Evolutionary conservation across 2,329 filamentous ascomycete genomes (phyloP).

Genomic region (Phoma sp.): DNA sequence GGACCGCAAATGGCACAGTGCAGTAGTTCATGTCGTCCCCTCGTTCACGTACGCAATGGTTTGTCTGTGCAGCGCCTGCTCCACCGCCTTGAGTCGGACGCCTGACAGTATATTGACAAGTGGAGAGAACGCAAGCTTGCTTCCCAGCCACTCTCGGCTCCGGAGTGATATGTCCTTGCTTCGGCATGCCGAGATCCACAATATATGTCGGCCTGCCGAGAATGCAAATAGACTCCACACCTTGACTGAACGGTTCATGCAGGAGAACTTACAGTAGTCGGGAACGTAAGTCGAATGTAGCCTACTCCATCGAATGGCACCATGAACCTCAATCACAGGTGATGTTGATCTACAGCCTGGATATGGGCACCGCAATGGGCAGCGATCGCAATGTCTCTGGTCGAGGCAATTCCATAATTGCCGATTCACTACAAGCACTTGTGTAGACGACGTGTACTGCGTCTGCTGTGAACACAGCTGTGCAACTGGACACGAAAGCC

Average conservation of each 20-base stretch:
- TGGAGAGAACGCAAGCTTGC: conserved; percentile 1
- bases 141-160: neutral
- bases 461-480: neutral
- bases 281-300: no score
- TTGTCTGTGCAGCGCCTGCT: conserved; percentile 1
- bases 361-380: no score
- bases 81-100: conserved; percentile 2
- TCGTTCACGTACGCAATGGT: neutral
- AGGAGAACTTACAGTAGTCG: no score
- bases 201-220: neutral
- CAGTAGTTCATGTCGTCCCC: conserved; percentile 7
- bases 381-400: no score
- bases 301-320: no score
- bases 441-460: neutral
- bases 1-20: conserved; percentile 1
- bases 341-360: no score
- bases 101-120: conserved; percentile 3
- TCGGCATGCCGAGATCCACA: conserved; percentile 6
- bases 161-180: neutral
- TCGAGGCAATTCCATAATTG: neutral
- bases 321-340: no score
- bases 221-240: neutral
- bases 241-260: neutral
- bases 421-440: neutral
- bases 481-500: neutral